Evolutionary conservation across 2,329 filamentous ascomycete genomes (phyloP).

Genomic region (Colletotrichum lupini): DNA sequence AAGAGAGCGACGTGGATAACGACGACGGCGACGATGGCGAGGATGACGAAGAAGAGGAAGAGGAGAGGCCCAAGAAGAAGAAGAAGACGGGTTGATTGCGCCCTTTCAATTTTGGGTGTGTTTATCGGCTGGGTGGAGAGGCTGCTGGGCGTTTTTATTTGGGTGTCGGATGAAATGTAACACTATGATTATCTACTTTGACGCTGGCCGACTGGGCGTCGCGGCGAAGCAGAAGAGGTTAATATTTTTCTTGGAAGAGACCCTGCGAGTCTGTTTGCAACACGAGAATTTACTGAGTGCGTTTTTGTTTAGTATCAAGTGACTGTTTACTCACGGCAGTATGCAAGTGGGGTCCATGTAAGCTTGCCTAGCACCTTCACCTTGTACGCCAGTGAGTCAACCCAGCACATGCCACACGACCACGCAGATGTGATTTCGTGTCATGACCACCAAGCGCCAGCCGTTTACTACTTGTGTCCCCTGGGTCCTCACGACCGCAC

Average conservation of each 20-base stretch:
- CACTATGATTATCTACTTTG: constrained; percentile 15
- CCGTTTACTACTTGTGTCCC: neutral
- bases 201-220: constrained; percentile 1
- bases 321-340: neutral
- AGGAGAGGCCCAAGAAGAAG: constrained; percentile 63
- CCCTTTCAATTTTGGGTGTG: neutral
- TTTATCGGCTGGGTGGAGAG: neutral
- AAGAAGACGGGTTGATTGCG: constrained; percentile 47
- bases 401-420: neutral
- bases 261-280: neutral
- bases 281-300: neutral
- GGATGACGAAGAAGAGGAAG: constrained; percentile 61
- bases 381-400: neutral
- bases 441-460: neutral
- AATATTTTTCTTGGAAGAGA: constrained; percentile 20
- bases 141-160: constrained; percentile 19
- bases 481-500: neutral
- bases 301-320: neutral
- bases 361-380: neutral
- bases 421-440: neutral
- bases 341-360: neutral
- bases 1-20: constrained; percentile 69
- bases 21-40: constrained; percentile 58
- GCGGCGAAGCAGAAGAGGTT: constrained; percentile 14
- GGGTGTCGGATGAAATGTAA: constrained; percentile 18